phyloP scores from a whole-genome alignment of 2,329 filamentous ascomycete species.

The Aspergillus tamarii region DNA sequence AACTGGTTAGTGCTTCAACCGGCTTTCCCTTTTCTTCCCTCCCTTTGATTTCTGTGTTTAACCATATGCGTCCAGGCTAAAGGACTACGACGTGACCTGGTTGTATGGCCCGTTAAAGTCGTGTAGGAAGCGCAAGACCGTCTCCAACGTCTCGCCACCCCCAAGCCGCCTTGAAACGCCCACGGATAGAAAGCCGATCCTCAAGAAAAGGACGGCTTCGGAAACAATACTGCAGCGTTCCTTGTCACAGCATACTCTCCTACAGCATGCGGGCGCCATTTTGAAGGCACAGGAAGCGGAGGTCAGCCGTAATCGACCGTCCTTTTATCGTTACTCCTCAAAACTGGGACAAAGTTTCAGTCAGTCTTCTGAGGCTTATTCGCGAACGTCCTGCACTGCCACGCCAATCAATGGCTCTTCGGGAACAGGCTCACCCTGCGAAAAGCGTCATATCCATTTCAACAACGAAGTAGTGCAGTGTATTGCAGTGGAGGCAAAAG shows the following conservation, averaged over 20 bases:
- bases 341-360: slow-evolving; percentile 66
- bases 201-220: slow-evolving; percentile 96
- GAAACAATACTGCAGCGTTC: slow-evolving; percentile 92
- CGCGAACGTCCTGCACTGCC: slow-evolving; percentile 44
- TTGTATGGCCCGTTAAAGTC: slow-evolving; percentile 90
- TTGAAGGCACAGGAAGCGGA: slow-evolving; percentile 78
- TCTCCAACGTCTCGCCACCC: slow-evolving; percentile 52
- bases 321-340: slow-evolving; percentile 57
- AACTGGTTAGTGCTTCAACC: slow-evolving; percentile 72
- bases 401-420: slow-evolving; percentile 72
- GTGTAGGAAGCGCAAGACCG: slow-evolving; percentile 60
- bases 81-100: slow-evolving; percentile 97
- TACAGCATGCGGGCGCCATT: slow-evolving; percentile 86
- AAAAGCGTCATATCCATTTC: slow-evolving; percentile 88
- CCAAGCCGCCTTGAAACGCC: slow-evolving; percentile 61
- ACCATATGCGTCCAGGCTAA: slow-evolving; percentile 69
- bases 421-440: slow-evolving; percentile 65
- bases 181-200: slow-evolving; percentile 79
- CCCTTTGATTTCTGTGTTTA: slow-evolving; percentile 4
- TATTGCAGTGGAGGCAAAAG: slow-evolving; percentile 87
- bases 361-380: slow-evolving; percentile 24
- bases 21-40: neutral
- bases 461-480: slow-evolving; percentile 95
- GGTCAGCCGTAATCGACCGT: slow-evolving; percentile 55
- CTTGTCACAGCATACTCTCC: slow-evolving; percentile 80